Base-by-base conservation (phyloP, 139 green algal species). In the Tetradesmus obliquus region DNA sequence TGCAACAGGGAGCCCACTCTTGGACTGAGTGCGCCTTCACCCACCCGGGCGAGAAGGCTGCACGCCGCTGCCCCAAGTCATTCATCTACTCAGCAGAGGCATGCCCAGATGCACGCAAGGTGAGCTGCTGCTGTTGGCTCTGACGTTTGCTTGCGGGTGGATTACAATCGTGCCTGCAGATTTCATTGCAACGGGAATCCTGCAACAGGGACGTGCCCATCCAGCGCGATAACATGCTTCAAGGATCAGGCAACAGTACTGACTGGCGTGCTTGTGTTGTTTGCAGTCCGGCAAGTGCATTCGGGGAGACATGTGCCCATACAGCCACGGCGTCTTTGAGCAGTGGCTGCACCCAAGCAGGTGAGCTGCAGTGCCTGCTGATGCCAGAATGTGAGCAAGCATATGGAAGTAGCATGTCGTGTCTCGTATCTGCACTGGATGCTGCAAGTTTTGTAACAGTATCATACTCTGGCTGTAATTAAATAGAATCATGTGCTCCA, bases 291-390 rank as follows among this genome's bases (percentile, higher is more conserved):
- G 88, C 88, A 91, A 91, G 79, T 99, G 97, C 88, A 91, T 95
- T 5, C 93, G 97, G 55, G 95, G 97, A 1, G 96, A 98, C 74
- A 82, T 88, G 55, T 99, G 97, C 92, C 95, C 96, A 2, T 98
- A 97, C 91, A 95, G 96, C 7, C 97, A 99, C 94, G 97, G 97
- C 88, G 97, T 99, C 0, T 99, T 99, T 66, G 97, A 99, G 94
- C 98, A 98, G 92, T 99, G 97, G 97, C 94, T 99, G 91, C 97
- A 99, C 91, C 97, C 97, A 4, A 97, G 87, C 93, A 96, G 93
- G 93, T 93, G 54, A 45, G 53, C 17, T 60, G 5, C 51, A n/a
- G 58, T 12, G 9, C 6, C 60, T 90, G 84, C 54, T 3, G 55
- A n/a, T 53, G 60, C 32, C 32, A 45, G 32, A 45, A 45, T 45